phyloP scores from a whole-genome alignment of 768 basidiomycete species.

The Phlebiopsis flavidoalba region DNA sequence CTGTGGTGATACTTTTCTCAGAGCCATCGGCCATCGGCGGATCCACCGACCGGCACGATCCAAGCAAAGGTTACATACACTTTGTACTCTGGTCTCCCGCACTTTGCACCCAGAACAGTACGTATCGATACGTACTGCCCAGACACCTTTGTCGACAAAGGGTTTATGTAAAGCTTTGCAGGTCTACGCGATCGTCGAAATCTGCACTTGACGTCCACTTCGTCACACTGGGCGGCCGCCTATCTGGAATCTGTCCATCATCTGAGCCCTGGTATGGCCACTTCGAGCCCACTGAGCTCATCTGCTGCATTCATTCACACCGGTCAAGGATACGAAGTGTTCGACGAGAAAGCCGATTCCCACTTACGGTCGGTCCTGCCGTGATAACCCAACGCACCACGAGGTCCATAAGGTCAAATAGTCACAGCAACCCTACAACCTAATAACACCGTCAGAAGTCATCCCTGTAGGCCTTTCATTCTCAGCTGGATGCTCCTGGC shows the following conservation, averaged over 20 bases:
- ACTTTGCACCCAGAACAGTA: not conserved
- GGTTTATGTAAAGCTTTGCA: not conserved
- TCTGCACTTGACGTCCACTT: not conserved
- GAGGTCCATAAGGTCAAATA: not conserved
- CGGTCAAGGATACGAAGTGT: not conserved
- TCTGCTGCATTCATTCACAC: not conserved
- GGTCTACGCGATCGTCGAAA: not conserved
- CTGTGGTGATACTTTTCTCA: not conserved
- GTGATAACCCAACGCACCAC: not conserved
- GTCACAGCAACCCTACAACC: constrained; percentile 16
- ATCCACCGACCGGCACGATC: not conserved
- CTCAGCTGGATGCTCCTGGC: not conserved
- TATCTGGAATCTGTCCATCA: not conserved
- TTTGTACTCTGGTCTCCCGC: not conserved
- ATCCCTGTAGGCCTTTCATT: constrained; percentile 12
- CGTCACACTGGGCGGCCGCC: not conserved
- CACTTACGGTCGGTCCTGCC: not conserved
- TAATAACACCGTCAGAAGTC: constrained; percentile 23
- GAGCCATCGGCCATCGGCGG: not conserved
- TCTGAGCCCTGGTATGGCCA: not conserved
- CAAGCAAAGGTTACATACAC: not conserved
- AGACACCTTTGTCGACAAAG: not conserved
- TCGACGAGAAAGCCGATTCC: not conserved
- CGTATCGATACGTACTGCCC: not conserved
- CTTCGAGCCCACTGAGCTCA: not conserved